phyloP scores from a whole-genome alignment of 352 stramenopile genomes.

The Pythium grandisporangium region DNA sequence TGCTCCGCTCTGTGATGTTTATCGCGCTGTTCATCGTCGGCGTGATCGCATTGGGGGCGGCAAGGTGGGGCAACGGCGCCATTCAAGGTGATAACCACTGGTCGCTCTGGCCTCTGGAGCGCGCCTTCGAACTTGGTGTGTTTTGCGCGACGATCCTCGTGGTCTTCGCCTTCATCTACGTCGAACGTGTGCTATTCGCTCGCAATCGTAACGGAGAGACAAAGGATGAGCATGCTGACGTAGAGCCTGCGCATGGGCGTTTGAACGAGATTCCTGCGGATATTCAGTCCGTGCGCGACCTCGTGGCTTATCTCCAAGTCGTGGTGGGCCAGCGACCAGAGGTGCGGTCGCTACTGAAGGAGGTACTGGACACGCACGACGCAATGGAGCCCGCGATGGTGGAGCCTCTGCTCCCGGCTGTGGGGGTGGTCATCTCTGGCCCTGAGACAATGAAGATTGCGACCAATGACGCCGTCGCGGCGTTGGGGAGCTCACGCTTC shows the following conservation, averaged over 20 bases:
- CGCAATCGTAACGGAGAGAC: no score
- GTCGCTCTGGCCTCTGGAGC: conserved; percentile 43
- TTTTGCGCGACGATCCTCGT: conserved; percentile 34
- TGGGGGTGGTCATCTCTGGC: background rate
- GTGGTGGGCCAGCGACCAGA: conserved; percentile 2
- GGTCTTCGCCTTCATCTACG: conserved; percentile 37
- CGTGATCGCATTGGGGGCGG: conserved; percentile 20
- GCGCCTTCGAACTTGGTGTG: conserved; percentile 31
- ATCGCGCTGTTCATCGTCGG: conserved; percentile 24
- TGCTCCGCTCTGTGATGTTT: conserved; percentile 22
- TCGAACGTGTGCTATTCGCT: conserved; percentile 18
- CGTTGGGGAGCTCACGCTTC: background rate
- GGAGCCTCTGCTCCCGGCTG: no score
- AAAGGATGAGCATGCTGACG: conserved; percentile 1
- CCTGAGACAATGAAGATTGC: background rate
- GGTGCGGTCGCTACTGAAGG: background rate
- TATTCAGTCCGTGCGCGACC: conserved; percentile 27
- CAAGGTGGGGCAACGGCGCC: conserved; percentile 34
- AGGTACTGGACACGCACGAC: background rate
- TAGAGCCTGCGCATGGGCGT: background rate
- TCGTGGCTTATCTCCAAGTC: conserved; percentile 1
- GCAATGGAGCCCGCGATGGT: conserved; percentile 1
- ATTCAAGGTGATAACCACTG: conserved; percentile 39
- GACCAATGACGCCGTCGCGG: background rate
- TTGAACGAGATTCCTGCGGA: conserved; percentile 10